phyloP scores from a whole-genome alignment of 345 rosid species.

The Bruguiera parviflora region DNA sequence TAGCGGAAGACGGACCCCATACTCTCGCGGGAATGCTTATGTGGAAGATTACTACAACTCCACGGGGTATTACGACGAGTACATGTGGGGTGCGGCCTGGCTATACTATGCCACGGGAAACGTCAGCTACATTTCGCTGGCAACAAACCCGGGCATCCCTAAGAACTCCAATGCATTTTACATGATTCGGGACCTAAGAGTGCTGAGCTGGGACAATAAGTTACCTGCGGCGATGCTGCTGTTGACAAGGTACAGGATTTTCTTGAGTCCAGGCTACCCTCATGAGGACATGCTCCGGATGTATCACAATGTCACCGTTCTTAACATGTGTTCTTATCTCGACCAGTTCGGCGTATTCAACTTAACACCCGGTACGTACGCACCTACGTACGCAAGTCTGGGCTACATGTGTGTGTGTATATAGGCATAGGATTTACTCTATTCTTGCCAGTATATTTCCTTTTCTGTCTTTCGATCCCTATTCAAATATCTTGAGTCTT shows the following conservation, averaged over 20 bases:
- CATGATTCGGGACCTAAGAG: constrained; percentile 33
- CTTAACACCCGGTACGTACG: constrained; percentile 54
- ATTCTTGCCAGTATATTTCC: not conserved
- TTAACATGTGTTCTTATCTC: constrained; percentile 79
- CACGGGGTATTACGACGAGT: constrained; percentile 66
- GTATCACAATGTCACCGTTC: constrained; percentile 68
- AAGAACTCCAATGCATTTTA: constrained; percentile 54
- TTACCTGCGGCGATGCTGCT: constrained; percentile 86
- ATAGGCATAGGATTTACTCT: not conserved
- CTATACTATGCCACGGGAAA: constrained; percentile 87
- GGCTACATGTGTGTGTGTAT: not conserved
- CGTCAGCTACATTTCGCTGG: constrained; percentile 42
- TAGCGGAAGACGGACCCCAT: constrained; percentile 34
- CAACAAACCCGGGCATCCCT: constrained; percentile 55
- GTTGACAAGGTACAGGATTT: constrained; percentile 66
- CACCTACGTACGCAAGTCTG: not conserved
- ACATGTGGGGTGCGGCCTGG: constrained; percentile 89
- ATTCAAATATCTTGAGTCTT: not conserved
- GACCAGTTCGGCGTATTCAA: constrained; percentile 56
- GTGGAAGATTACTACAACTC: constrained; percentile 65
- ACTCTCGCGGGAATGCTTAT: constrained; percentile 41
- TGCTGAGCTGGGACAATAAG: constrained; percentile 76
- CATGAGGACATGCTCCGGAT: constrained; percentile 71
- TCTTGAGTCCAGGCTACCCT: constrained; percentile 75
- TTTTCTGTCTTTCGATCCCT: not conserved